Evolutionary conservation across 2,329 filamentous ascomycete genomes (phyloP), one percentile per base, ranked within the genome.

Genomic region (Ascochyta rabiei): DNA sequence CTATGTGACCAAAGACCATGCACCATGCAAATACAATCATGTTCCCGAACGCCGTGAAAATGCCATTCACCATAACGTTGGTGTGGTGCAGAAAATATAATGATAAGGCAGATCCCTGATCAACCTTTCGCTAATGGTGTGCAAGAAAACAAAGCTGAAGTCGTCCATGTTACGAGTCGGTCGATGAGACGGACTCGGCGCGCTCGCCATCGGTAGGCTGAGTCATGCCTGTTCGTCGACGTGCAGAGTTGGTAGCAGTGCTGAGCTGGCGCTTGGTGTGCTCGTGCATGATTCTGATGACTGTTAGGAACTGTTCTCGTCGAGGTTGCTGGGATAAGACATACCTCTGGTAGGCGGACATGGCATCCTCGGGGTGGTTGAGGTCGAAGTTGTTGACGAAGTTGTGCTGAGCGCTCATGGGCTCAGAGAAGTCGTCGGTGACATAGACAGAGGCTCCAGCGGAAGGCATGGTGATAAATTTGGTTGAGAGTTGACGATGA

Each of bases 191-290:
- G 13, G 65, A 68, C 4, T 53, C 52, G 41, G 57, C 28, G 3
- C 49, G 49, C 19, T 47, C 38, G 15, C 26, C 15, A 26, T 56
- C 53, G 2, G 31, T 16, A 41, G 49, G 24, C 57, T 61, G 35
- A 48, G 28, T 42, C 44, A 50, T 44, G 35, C 55, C 63, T 23
- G 59, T 66, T 53, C 78, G 73, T 66, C 79, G 70, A 28, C 77
- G 74, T 3, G 77, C 77, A 8, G 78, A 81, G 55, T 73, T 72
- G 41, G 77, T 77, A 0, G 79, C 79, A 40, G 72, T 76, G 45
- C 73, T 76, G 40, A 80, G 77, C 62, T 81, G 79, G 45, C 75
- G 74, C 67, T 78, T 79, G 59, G 79, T 81, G 70, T 81, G 79
- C 59, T 80, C 75, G 56, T 80, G 79, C 78, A 81, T 81, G 46